Conservation (phyloP, 306 rosid species). For the Cucurbita ficifolia region DNA sequence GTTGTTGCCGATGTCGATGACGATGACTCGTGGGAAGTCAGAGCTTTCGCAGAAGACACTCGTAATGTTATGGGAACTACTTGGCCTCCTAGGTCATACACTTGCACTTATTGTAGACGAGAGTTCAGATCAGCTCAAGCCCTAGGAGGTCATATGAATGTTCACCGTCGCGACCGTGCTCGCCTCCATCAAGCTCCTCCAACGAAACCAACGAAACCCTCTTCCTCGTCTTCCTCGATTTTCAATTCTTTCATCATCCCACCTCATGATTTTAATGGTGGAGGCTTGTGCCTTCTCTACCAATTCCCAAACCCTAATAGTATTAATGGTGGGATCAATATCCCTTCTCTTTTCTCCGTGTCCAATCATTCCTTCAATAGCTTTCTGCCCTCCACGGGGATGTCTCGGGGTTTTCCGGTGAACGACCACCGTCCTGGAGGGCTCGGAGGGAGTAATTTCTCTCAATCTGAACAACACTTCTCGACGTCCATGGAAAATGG, state of each 20-base stretch:
- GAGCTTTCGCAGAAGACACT: conserved; percentile 86
- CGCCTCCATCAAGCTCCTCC: conserved; percentile 52
- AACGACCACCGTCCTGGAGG: neutral
- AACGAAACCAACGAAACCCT: neutral
- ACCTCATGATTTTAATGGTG: conserved; percentile 35
- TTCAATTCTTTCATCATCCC: conserved; percentile 28
- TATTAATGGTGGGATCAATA: neutral
- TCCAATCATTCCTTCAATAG: conserved; percentile 23
- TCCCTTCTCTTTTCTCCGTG: conserved; percentile 35
- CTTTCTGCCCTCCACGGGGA: conserved; percentile 11
- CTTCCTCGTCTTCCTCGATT: neutral
- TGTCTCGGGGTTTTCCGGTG: conserved; percentile 15
- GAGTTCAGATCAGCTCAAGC: conserved; percentile 94
- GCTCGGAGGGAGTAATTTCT: neutral
- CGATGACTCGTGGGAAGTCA: conserved; percentile 86
- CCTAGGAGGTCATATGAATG: conserved; percentile 97
- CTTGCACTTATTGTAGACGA: conserved; percentile 68
- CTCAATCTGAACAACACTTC: neutral
- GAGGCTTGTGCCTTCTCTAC: conserved; percentile 54
- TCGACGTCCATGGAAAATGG: neutral
- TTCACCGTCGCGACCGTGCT: conserved; percentile 96
- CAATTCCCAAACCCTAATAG: conserved; percentile 55
- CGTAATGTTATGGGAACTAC: conserved; percentile 62
- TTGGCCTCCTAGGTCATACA: conserved; percentile 93
- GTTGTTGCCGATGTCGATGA: conserved; percentile 35